phyloP scores from a whole-genome alignment of 2,329 filamentous ascomycete genomes.

The Fusarium tanahbumbuense region DNA sequence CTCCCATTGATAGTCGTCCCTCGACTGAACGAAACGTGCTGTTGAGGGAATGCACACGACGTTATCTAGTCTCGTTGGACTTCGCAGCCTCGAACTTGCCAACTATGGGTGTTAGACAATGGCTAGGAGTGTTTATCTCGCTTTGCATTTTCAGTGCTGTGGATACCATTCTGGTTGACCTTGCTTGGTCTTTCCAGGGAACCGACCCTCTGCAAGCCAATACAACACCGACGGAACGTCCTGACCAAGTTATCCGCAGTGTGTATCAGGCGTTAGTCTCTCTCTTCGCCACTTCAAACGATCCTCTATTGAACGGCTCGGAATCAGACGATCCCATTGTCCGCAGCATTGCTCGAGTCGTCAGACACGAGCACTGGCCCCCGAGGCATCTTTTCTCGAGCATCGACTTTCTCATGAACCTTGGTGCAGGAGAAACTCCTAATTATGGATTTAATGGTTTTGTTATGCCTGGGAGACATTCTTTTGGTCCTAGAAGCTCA shows the following conservation, averaged over 20 bases:
- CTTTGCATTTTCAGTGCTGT: slow-evolving; percentile 70
- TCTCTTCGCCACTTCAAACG: slow-evolving; percentile 59
- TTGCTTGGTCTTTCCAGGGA: slow-evolving; percentile 44
- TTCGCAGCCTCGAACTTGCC: slow-evolving; percentile 54
- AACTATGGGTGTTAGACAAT: slow-evolving; percentile 57
- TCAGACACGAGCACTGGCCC: slow-evolving; percentile 61
- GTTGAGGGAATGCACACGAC: slow-evolving; percentile 62
- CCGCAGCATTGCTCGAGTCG: slow-evolving; percentile 57
- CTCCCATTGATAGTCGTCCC: slow-evolving; percentile 58
- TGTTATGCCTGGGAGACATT: slow-evolving; percentile 42
- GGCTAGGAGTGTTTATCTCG: slow-evolving; percentile 65
- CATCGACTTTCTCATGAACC: slow-evolving; percentile 61
- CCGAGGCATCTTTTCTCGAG: slow-evolving; percentile 59
- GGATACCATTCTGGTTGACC: slow-evolving; percentile 63
- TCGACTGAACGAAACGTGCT: slow-evolving; percentile 60
- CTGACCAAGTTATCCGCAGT: slow-evolving; percentile 55
- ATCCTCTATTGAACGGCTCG: slow-evolving; percentile 56
- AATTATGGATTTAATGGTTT: slow-evolving; percentile 51
- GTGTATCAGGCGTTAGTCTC: slow-evolving; percentile 65
- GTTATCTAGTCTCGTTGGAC: slow-evolving; percentile 67
- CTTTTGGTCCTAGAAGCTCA: slow-evolving; percentile 9
- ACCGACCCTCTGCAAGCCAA: slow-evolving; percentile 21
- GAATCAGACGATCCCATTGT: slow-evolving; percentile 59
- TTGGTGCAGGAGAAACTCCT: slow-evolving; percentile 59
- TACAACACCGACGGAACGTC: slow-evolving; percentile 18